These are phyloP conservation scores for Saccharomycopsis microspora DNA, from an alignment of 805 yeast genomes.

Conservation along the genomic window DNA sequence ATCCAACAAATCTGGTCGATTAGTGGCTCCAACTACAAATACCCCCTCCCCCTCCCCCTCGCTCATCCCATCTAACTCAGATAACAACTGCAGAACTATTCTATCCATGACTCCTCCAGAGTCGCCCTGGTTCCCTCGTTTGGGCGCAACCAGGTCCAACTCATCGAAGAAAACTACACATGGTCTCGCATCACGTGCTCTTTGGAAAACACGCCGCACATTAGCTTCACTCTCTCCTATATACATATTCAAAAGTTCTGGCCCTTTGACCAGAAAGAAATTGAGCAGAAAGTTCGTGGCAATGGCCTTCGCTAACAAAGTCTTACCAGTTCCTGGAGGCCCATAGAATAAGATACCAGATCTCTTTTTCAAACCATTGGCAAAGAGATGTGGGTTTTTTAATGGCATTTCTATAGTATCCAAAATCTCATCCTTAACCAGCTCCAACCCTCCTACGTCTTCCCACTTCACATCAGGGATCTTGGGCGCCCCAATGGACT, in stretches of 20 bases:
- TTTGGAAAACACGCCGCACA: conserved; percentile 87
- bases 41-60: conserved; percentile 76
- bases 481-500: conserved; percentile 92
- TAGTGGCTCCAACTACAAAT: conserved; percentile 98
- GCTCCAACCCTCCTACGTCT: conserved; percentile 90
- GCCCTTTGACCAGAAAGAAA: conserved; percentile 95
- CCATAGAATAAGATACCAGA: conserved; percentile 94
- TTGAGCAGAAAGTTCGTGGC: conserved; percentile 92
- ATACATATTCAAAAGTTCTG: conserved; percentile 92
- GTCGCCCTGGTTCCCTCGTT: conserved; percentile 97
- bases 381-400: conserved; percentile 82
- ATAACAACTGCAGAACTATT: conserved; percentile 88
- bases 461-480: conserved; percentile 95
- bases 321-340: conserved; percentile 98
- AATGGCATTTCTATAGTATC: conserved; percentile 96
- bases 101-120: conserved; percentile 99
- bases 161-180: conserved; percentile 97
- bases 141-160: conserved; percentile 95
- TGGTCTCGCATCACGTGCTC: conserved; percentile 92
- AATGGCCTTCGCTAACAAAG: conserved; percentile 90
- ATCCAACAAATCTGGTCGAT: conserved; percentile 89
- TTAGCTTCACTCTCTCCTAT: conserved; percentile 98
- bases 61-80: conserved; percentile 96
- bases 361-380: conserved; percentile 83
- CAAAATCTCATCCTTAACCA: conserved; percentile 82